These are phyloP conservation scores for Cutaneotrichosporon daszewskae DNA, from an alignment of 1,284 basidiomycete species.

Conservation along the genomic window DNA sequence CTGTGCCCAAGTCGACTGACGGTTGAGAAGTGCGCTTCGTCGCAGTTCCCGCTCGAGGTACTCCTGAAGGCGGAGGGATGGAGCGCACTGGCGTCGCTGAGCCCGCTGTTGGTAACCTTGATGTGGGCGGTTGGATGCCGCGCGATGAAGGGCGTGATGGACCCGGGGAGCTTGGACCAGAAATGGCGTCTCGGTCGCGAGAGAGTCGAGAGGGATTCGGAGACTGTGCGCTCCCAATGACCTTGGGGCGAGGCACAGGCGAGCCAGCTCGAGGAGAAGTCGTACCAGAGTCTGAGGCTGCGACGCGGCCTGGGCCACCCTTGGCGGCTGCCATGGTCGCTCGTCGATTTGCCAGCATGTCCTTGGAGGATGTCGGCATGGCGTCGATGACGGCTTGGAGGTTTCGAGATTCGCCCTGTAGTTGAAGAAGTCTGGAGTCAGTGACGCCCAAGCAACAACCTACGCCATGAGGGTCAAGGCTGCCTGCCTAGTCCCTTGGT, in stretches of 20 bases:
- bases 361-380: constrained; percentile 36
- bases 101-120: background rate
- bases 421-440: constrained; percentile 29
- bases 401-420: constrained; percentile 37
- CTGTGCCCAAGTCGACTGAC: background rate
- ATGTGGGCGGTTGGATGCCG: constrained; percentile 6
- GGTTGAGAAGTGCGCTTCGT: background rate
- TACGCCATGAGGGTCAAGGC: constrained; percentile 46
- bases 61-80: constrained; percentile 11
- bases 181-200: constrained; percentile 4
- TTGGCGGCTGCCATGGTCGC: constrained; percentile 36
- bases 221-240: background rate
- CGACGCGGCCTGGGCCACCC: background rate
- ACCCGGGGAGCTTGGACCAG: background rate
- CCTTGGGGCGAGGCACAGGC: constrained; percentile 2
- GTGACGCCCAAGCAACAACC: constrained; percentile 8
- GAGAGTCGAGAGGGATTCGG: constrained; percentile 5
- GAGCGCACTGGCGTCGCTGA: constrained; percentile 4
- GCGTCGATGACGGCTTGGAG: constrained; percentile 34
- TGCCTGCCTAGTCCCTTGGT: constrained; percentile 40
- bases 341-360: constrained; percentile 44
- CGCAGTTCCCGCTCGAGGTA: constrained; percentile 9
- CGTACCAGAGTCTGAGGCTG: background rate
- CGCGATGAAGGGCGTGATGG: constrained; percentile 3
- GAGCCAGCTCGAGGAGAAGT: constrained; percentile 3